Evolutionary conservation across 768 basidiomycete species (phyloP), one percentile per base, ranked within the genome.

Genomic region (Boletus speciosus): DNA sequence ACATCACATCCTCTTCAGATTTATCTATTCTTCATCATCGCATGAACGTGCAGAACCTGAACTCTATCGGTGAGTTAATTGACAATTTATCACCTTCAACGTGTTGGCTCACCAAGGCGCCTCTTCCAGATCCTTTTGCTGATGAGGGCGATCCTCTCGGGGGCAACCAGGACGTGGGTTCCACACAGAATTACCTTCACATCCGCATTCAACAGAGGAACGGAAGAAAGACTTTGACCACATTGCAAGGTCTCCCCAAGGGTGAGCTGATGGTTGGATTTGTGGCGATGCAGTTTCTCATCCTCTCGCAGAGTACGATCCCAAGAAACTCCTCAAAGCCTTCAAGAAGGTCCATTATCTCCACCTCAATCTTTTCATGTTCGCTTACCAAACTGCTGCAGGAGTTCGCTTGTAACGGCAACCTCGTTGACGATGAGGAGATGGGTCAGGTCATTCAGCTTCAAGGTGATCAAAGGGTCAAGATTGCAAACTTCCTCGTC

Each of bases 331-430:
- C 60, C 80, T 98, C 73, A 98, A 98, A 73, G 94, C 91, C 14
- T 97, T 98, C 81, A 99, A 98, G 83, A 99, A 98, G 88, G 93
- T 89, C 54, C 44, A 55, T 3, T 16, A 8, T 42, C 31, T 32
- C 31, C 7, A 1, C n/a, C 37, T 12, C 31, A 4, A 12, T 52
- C 4, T 40, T n/a, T 11, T 29, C 29, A 36, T 16, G 31, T 44
- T 58, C 43, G 64, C 56, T 55, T 12, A 65, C 34, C 16, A 8
- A 31, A 21, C 15, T 15, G 7, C 39, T 47, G 11, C 61, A 95
- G 93, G 93, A 97, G 79, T 97, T 98, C 63, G 95, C 95, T 61
- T 98, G 95, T 79, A 99, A 99, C 74, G 97, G 97, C 62, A 95
- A 89, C 47, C 83, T 99, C 63, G 90, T 97, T 61, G 90, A 94